Percentiles rank a stretch among this genome's conserved stretches.
These are phyloP conservation scores for Flammula alnicola DNA, from an alignment of 1,284 basidiomycete genomes.

Conservation along the genomic window DNA sequence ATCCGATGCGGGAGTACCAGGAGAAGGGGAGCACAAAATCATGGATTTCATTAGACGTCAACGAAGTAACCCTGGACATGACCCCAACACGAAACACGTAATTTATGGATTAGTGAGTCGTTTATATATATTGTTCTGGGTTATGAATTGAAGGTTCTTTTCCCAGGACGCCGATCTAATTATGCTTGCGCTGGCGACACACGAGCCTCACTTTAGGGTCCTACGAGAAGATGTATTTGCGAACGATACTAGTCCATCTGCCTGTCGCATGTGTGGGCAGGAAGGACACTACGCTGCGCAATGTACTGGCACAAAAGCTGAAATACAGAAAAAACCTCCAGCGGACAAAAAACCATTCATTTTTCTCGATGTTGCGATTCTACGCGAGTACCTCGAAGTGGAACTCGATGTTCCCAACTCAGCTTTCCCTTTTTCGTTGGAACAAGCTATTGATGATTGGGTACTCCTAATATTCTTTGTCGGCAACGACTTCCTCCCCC, in stretches of 20 bases:
- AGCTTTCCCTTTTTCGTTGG: slow-evolving; percentile 92
- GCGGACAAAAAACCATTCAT: slow-evolving; percentile 97
- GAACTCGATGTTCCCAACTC: slow-evolving; percentile 85
- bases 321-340: slow-evolving; percentile 67
- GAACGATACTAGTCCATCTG: slow-evolving; percentile 74
- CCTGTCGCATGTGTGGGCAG: slow-evolving; percentile 92
- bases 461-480: slow-evolving; percentile 99
- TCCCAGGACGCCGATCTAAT: slow-evolving; percentile 97
- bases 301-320: slow-evolving; percentile 81
- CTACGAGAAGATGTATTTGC: slow-evolving; percentile 98
- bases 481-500: slow-evolving; percentile 99
- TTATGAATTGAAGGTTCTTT: too few relatives aligned
- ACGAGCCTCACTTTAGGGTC: slow-evolving; percentile 97
- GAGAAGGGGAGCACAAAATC: slow-evolving; percentile 99
- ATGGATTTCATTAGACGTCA: slow-evolving; percentile 98
- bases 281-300: slow-evolving; percentile 94
- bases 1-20: slow-evolving; percentile 96
- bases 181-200: slow-evolving; percentile 97
- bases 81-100: slow-evolving; percentile 95
- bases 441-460: slow-evolving; percentile 99
- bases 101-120: slow-evolving; percentile 92
- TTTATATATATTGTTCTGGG: too few relatives aligned
- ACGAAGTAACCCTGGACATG: slow-evolving; percentile 84
- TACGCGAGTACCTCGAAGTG: slow-evolving; percentile 97
- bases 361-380: slow-evolving; percentile 94